Base-by-base conservation (phyloP, 495 filamentous ascomycete species). In the Podospora sp. region DNA sequence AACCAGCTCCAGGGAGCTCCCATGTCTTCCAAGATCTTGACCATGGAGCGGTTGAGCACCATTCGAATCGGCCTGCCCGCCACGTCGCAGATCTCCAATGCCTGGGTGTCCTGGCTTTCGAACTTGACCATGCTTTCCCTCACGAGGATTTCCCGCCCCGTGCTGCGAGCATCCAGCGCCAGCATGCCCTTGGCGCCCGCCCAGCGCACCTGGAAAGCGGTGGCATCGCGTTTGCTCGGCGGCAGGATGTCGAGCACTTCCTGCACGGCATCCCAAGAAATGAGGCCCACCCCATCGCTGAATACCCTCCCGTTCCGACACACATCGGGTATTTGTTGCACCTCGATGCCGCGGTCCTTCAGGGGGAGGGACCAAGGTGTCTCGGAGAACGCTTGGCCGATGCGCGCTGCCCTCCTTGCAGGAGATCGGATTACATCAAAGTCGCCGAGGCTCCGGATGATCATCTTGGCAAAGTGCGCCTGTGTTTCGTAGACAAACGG, bases 21-120 rank as follows among this genome's bases (percentile, higher is more conserved):
- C 80, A 85, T 82, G 69, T 95, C 92, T 69, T 96, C 92, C 33
- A 96, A 72, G 27, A 94, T 91, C 73, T 96, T 94, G 72, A 96
- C 91, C 40, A 92, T 75, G 59, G 90, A 90, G 1, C 88, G 86
- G 72, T 94, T 94, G 2, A 96, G 83, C 46, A 87, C 84, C 69
- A 92, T 80, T 0, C 88, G 86, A 16, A 94, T 82, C 0, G 89
- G 89, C 51, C 81, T 86, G 24, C 83, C 85, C 2, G 84, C 86
- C 49, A 85, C 79, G 51, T 88, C 89, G 71, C 92, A 95, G 63
- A 96, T 92, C 67, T 94, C 92, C 4, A 96, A 81, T 49, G 87
- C 78, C 6, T 69, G 68, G 46, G 71, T 77, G 22, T 86, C 81
- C 0, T 75, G 69, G 25, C 84, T 86, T n/a, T 79, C 68, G 70